Percentiles rank a stretch among this genome's conserved stretches.
These are phyloP conservation scores for Colletotrichum echinochloae DNA, from an alignment of 2,329 filamentous ascomycete genomes.

Conservation along the genomic window DNA sequence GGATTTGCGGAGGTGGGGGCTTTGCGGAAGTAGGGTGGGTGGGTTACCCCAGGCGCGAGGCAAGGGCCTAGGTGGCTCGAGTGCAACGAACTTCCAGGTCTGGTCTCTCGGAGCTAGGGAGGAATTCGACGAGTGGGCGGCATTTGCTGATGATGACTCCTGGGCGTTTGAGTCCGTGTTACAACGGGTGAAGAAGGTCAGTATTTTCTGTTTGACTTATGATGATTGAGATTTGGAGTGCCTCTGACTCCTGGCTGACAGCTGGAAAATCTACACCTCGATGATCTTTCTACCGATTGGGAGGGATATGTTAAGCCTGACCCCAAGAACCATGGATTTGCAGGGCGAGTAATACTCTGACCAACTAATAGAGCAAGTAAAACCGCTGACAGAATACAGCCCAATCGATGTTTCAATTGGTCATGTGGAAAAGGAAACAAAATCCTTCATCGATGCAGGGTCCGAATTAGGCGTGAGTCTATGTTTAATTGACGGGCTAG, in stretches of 20 bases:
- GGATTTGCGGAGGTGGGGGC: too few relatives aligned
- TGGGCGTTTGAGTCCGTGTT: constrained; percentile 47
- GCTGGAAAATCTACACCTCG: constrained; percentile 24
- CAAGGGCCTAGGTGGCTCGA: constrained; percentile 63
- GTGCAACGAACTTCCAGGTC: constrained; percentile 66
- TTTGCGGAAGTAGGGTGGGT: too few relatives aligned
- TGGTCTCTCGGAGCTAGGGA: constrained; percentile 67
- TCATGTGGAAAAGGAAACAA: constrained; percentile 26
- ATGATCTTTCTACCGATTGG: constrained; percentile 18
- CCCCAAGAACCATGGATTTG: constrained; percentile 14
- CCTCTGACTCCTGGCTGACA: not conserved
- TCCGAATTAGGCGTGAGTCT: constrained; percentile 17
- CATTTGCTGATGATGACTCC: constrained; percentile 63
- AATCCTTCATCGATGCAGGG: constrained; percentile 28
- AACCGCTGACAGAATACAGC: not conserved
- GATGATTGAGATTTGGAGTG: too few relatives aligned
- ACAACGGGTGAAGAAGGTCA: constrained; percentile 19
- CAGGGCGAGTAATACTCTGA: constrained; percentile 9
- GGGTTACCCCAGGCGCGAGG: constrained; percentile 64
- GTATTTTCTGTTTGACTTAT: not conserved
- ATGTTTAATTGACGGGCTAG: too few relatives aligned
- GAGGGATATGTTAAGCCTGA: constrained; percentile 26
- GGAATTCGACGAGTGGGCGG: constrained; percentile 73
- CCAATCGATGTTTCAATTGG: constrained; percentile 29
- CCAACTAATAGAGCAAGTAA: not conserved